Base-by-base conservation (phyloP, 2,329 filamentous ascomycete species). In the Pyrenochaeta sp. region DNA sequence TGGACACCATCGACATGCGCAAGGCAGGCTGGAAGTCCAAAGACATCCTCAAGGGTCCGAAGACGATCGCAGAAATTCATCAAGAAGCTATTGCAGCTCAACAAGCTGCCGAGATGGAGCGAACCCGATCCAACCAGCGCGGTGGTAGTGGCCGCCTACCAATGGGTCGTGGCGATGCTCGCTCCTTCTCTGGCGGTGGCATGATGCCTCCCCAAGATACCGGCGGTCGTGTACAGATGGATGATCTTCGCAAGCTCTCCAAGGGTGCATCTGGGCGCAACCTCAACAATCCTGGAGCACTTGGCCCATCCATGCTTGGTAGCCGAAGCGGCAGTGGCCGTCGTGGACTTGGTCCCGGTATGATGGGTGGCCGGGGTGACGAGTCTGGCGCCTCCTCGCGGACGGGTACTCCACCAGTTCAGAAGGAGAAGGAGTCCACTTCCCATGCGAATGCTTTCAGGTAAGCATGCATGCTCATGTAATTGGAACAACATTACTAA, bases 51-150 rank as follows among this genome's bases (percentile, higher is more conserved):
- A 98, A 98, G 84, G 95, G 95, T 37, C 95, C 95, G 58, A 97
- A 97, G 88, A 99, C 95, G 8, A 90, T 99, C 52, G 88, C 93
- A 3, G 91, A 98, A 81, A 91, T 99, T 67, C 91, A 93, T 76
- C 90, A 89, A 58, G 91, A 93, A 80, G 92, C 92, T 65, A 85
- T 87, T 52, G 90, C 90, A 61, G 91, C 90, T 44, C 88, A 91
- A 67, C 93, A 94, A 80, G 92, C 92, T 59, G 90, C 90, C 54
- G 93, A 97, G 72, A 79, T 84, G 71, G 85, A 88, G 73, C 83
- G 84, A 60, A 75, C 81, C 44, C 82, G 84, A 50, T 82, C 82
- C 55, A 88, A 81, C 77, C 86, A 87, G 73, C 86, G 92, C 43
- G 77, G 91, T 65, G 89, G 90, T 55, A 91, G 91, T 66, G 88